Conservation (phyloP, 78 protist genomes). For the Cavenderia fasciculata region DNA sequence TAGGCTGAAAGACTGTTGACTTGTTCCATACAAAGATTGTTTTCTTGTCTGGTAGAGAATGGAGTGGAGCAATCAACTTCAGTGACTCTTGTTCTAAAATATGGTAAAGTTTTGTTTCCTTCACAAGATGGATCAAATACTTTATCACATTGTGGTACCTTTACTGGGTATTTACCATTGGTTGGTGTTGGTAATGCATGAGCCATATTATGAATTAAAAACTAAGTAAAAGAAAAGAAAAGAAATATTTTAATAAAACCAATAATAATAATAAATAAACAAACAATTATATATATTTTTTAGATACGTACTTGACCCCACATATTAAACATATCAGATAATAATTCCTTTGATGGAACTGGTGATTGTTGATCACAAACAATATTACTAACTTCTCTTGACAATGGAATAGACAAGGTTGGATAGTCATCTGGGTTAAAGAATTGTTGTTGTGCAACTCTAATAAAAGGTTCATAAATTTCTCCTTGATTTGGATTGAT, state of each 20-base stretch:
- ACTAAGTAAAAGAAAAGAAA: conserved; percentile 12
- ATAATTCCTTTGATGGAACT: conserved; percentile 17
- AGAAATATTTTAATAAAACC: background rate
- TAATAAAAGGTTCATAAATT: conserved; percentile 8
- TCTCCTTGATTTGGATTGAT: conserved; percentile 17
- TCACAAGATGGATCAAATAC: conserved; percentile 69
- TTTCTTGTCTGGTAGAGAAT: background rate
- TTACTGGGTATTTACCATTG: conserved; percentile 23
- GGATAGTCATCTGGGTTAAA: conserved; percentile 11
- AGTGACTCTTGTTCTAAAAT: conserved; percentile 29
- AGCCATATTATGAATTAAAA: conserved; percentile 67
- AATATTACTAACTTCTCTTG: conserved; percentile 45
- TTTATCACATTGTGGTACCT: conserved; percentile 61
- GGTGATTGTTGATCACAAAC: conserved; percentile 13
- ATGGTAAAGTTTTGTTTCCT: conserved; percentile 42
- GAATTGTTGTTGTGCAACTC: conserved; percentile 8
- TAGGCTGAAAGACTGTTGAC: conserved; percentile 39
- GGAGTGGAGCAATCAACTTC: background rate
- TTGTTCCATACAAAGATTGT: conserved; percentile 55
- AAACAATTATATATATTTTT: background rate
- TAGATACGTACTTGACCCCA: conserved; percentile 78
- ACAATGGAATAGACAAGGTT: conserved; percentile 1
- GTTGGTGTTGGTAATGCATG: conserved; percentile 6
- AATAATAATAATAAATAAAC: background rate
- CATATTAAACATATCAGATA: conserved; percentile 67